A percentile compares a stretch with the other conserved stretches of the same genome.
phyloP scores from a whole-genome alignment of 2,329 filamentous ascomycete species.

The Cadophora gregata region DNA sequence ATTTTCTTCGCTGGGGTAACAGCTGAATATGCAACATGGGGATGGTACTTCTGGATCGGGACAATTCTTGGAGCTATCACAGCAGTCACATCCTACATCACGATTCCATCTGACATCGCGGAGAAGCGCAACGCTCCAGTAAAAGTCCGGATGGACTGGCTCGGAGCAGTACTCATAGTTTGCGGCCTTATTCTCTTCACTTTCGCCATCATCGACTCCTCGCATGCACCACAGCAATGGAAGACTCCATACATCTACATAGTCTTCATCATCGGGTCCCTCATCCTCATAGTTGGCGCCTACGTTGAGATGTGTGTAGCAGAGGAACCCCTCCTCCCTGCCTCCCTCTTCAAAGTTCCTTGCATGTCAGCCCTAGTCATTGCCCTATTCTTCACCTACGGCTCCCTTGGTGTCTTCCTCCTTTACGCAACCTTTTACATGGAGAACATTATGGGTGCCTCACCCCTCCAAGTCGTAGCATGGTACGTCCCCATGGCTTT shows the following conservation, averaged over 20 bases:
- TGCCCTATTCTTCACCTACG: constrained; percentile 70
- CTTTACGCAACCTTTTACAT: constrained; percentile 74
- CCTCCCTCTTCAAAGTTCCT: constrained; percentile 71
- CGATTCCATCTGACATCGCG: constrained; percentile 55
- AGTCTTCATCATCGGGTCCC: constrained; percentile 65
- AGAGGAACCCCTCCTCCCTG: constrained; percentile 70
- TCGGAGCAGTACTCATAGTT: constrained; percentile 65
- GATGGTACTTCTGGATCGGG: constrained; percentile 74
- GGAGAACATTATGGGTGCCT: constrained; percentile 57
- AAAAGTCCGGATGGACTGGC: constrained; percentile 71
- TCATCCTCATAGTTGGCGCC: constrained; percentile 64
- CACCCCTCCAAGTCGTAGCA: constrained; percentile 61
- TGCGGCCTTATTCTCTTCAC: constrained; percentile 72
- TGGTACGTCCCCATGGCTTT: constrained; percentile 70
- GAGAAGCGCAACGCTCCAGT: constrained; percentile 42
- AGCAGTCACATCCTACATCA: constrained; percentile 51
- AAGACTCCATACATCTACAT: constrained; percentile 74
- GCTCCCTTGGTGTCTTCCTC: constrained; percentile 70
- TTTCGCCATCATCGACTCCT: constrained; percentile 76
- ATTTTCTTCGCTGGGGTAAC: constrained; percentile 69
- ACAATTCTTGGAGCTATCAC: constrained; percentile 57
- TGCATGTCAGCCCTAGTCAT: constrained; percentile 69
- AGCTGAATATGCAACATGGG: constrained; percentile 64
- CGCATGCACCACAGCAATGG: constrained; percentile 73
- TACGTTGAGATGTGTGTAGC: constrained; percentile 78